Conservation (phyloP, 495 filamentous ascomycete species). For the Lasiosphaeria hispida region DNA sequence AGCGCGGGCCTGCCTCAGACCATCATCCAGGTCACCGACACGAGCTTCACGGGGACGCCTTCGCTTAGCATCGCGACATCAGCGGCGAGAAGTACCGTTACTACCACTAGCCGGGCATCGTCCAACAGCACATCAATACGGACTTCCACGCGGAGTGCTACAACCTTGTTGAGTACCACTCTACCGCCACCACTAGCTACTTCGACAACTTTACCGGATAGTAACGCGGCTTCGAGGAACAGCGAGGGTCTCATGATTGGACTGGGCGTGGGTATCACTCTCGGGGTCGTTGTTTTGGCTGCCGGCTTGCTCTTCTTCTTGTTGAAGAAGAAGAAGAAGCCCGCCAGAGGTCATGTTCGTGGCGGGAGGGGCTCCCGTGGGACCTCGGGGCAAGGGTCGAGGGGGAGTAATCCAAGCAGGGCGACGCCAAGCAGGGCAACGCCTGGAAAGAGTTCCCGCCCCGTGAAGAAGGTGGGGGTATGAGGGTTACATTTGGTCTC, state of each 20-base stretch:
- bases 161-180: background rate
- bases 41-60: constrained; percentile 14
- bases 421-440: too few species aligned
- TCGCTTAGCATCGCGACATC: constrained; percentile 9
- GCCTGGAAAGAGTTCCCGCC: too few species aligned
- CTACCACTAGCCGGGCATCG: background rate
- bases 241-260: constrained; percentile 7
- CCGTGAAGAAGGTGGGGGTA: too few species aligned
- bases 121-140: background rate
- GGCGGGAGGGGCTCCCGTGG: background rate
- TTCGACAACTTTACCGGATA: too few species aligned
- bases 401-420: too few species aligned
- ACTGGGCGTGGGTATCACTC: constrained; percentile 6
- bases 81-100: background rate
- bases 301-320: constrained; percentile 1
- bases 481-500: too few species aligned
- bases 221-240: background rate
- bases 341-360: background rate
- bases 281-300: background rate
- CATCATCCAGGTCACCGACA: constrained; percentile 29
- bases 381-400: too few species aligned
- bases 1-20: constrained; percentile 24
- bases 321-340: constrained; percentile 1
- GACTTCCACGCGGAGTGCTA: background rate
- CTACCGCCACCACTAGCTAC: background rate